Percentiles rank a stretch among this genome's conserved stretches.
Evolutionary conservation across 371 early-diverging fungal genomes (phyloP).

Genomic region (Phascolomyces articulosus): DNA sequence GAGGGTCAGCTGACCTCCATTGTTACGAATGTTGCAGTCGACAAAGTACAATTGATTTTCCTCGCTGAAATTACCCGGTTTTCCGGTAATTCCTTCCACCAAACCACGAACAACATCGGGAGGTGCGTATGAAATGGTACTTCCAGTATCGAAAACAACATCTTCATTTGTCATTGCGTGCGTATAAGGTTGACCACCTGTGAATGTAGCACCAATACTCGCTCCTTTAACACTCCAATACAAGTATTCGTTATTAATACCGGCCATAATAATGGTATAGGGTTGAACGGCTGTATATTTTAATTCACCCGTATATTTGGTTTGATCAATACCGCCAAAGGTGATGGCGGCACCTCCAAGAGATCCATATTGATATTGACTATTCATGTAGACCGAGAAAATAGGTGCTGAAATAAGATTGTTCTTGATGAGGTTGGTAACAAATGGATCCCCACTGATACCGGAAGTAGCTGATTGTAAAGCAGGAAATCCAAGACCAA

Average conservation of each 20-base stretch:
- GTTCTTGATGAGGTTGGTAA: slow-evolving; percentile 23
- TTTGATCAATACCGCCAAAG: slow-evolving; percentile 19
- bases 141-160: slow-evolving; percentile 47
- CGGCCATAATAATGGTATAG: neutral
- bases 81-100: neutral
- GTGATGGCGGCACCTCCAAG: slow-evolving; percentile 14
- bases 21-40: slow-evolving; percentile 16
- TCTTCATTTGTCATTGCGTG: neutral
- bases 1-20: neutral
- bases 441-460: slow-evolving; percentile 22
- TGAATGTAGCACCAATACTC: neutral
- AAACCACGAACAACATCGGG: neutral
- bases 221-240: slow-evolving; percentile 39
- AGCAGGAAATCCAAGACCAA: slow-evolving; percentile 37
- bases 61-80: neutral
- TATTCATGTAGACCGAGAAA: slow-evolving; percentile 37
- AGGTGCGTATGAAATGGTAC: slow-evolving; percentile 42
- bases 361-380: slow-evolving; percentile 9
- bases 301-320: slow-evolving; percentile 17
- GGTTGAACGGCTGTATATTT: slow-evolving; percentile 6
- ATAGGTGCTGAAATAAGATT: slow-evolving; percentile 33
- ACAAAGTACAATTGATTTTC: slow-evolving; percentile 8
- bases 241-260: slow-evolving; percentile 11
- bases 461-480: slow-evolving; percentile 15
- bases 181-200: neutral